Conservation (phyloP, 768 basidiomycete genomes). For the Auricularia sp. region DNA sequence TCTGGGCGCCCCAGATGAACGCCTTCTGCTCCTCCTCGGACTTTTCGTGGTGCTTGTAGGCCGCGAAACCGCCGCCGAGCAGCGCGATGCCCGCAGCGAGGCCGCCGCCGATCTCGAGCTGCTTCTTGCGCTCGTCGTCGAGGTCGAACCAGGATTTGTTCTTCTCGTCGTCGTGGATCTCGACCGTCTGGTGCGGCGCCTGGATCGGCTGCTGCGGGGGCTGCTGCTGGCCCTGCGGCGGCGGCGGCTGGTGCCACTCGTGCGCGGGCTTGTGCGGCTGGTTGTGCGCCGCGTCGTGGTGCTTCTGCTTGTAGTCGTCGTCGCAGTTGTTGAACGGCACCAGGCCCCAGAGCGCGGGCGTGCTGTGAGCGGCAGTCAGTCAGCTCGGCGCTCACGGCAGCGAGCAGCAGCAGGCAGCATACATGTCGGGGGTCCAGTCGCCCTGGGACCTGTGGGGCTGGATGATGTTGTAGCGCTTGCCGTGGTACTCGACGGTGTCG, state of each 20-base stretch:
- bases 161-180: conserved; percentile 28
- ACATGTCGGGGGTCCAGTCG: conserved; percentile 50
- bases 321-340: neutral
- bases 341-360: conserved; percentile 7
- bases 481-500: conserved; percentile 46
- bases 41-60: conserved; percentile 47
- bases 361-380: neutral
- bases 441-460: conserved; percentile 40
- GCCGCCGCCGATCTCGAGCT: conserved; percentile 56
- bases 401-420: neutral
- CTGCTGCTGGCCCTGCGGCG: conserved; percentile 3
- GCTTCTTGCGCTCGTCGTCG: conserved; percentile 42
- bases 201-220: conserved; percentile 15
- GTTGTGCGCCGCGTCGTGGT: conserved; percentile 15
- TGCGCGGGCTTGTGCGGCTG: conserved; percentile 9
- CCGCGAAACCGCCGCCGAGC: conserved; percentile 39
- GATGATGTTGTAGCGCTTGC: conserved; percentile 54
- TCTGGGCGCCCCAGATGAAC: conserved; percentile 35
- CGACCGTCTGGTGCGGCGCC: conserved; percentile 18
- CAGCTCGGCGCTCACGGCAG: too few relatives aligned
- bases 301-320: conserved; percentile 18
- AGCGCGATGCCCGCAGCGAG: conserved; percentile 43
- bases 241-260: conserved; percentile 9
- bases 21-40: conserved; percentile 46
- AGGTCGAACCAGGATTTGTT: conserved; percentile 47